Percentiles rank a stretch among this genome's conserved stretches.
These are phyloP conservation scores for Teunomyces gatunensis DNA, from an alignment of 805 yeast species.

Conservation along the genomic window DNA sequence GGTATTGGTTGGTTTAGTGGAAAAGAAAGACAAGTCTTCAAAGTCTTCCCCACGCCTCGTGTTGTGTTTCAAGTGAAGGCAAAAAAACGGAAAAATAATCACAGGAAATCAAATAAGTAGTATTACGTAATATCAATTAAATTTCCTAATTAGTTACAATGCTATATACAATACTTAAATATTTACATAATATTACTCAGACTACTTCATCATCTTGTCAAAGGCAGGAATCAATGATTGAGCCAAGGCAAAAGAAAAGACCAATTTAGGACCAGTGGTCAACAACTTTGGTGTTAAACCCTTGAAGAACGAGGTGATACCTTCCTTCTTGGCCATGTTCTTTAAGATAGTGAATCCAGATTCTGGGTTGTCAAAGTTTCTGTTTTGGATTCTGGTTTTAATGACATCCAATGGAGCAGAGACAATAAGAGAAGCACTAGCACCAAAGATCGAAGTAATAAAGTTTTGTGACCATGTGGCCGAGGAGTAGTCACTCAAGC, in stretches of 20 bases:
- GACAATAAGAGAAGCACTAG: constrained; percentile 93
- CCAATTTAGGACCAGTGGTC: constrained; percentile 97
- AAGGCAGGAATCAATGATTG: constrained; percentile 96
- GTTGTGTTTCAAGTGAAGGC: neutral
- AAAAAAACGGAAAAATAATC: neutral
- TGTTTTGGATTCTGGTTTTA: constrained; percentile 97
- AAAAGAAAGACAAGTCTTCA: neutral
- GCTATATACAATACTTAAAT: neutral
- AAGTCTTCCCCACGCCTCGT: neutral
- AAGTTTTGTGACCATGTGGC: constrained; percentile 97
- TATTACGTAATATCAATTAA: neutral
- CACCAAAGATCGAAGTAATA: constrained; percentile 92
- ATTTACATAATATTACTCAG: neutral
- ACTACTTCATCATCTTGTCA: constrained; percentile 59
- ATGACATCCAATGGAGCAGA: constrained; percentile 98
- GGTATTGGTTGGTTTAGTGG: neutral
- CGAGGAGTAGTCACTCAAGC: constrained; percentile 76
- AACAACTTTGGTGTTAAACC: constrained; percentile 94
- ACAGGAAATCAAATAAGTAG: neutral
- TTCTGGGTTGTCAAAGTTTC: constrained; percentile 93
- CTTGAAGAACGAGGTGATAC: constrained; percentile 86
- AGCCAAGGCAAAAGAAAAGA: constrained; percentile 96
- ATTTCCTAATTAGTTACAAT: neutral
- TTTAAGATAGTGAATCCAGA: constrained; percentile 88
- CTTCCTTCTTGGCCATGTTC: constrained; percentile 92